A percentile compares a stretch with the other conserved stretches of the same genome.
phyloP scores from a whole-genome alignment of 129 eudicot genomes.

The Helianthus tuberosus region DNA sequence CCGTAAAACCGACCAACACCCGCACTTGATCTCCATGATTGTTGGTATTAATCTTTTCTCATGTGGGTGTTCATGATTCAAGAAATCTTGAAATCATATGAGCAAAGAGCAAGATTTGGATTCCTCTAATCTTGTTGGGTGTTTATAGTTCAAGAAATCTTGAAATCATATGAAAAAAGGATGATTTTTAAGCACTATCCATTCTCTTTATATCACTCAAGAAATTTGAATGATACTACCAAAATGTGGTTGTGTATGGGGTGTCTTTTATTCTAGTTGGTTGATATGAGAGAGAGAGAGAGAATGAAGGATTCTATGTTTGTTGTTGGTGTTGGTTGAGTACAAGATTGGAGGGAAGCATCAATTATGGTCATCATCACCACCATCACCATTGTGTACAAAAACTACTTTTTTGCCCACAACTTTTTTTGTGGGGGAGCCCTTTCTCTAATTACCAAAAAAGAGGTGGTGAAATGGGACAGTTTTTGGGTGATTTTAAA shows the following conservation, averaged over 20 bases:
- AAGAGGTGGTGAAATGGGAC: slow-evolving; percentile 31
- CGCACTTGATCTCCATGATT: slow-evolving; percentile 70
- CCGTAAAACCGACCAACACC: slow-evolving; percentile 82
- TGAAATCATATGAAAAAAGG: slow-evolving; percentile 16
- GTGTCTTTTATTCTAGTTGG: slow-evolving; percentile 21
- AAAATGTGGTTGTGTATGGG: neutral
- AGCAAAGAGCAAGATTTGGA: slow-evolving; percentile 16
- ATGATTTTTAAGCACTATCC: neutral
- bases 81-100: slow-evolving; percentile 16
- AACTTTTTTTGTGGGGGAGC: slow-evolving; percentile 28
- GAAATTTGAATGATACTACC: slow-evolving; percentile 21
- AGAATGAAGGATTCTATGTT: slow-evolving; percentile 27
- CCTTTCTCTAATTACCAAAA: slow-evolving; percentile 35
- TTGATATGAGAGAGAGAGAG: slow-evolving; percentile 27
- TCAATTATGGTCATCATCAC: slow-evolving; percentile 52
- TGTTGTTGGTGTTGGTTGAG: slow-evolving; percentile 47
- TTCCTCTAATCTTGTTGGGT: slow-evolving; percentile 5
- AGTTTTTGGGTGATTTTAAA: slow-evolving; percentile 34
- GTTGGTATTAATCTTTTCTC: slow-evolving; percentile 17
- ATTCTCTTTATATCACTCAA: slow-evolving; percentile 1
- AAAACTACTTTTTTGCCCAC: slow-evolving; percentile 73
- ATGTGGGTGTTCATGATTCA: slow-evolving; percentile 18
- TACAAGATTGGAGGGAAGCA: slow-evolving; percentile 50
- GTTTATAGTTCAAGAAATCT: slow-evolving; percentile 15
- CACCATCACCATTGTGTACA: slow-evolving; percentile 67